phyloP scores from a whole-genome alignment of 2,329 filamentous ascomycete species.

The Decorospora gaudefroyi region DNA sequence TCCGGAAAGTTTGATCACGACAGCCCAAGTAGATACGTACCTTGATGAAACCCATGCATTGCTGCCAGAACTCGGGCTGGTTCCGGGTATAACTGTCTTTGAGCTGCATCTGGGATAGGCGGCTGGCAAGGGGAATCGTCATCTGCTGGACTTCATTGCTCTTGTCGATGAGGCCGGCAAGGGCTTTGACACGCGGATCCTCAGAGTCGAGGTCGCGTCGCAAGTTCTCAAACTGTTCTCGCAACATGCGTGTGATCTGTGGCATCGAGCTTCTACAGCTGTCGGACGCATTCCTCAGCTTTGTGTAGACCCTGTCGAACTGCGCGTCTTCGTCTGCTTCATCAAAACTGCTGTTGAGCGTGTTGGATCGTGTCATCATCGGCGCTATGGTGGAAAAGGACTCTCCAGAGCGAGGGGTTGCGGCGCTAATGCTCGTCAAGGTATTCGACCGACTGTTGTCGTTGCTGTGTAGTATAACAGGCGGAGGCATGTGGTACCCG shows the following conservation, averaged over 20 bases:
- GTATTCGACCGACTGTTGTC: slow-evolving; percentile 60
- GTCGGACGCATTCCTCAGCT: slow-evolving; percentile 73
- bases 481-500: slow-evolving; percentile 42
- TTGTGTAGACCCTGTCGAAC: slow-evolving; percentile 82
- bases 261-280: slow-evolving; percentile 74
- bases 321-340: slow-evolving; percentile 73
- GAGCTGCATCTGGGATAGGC: slow-evolving; percentile 78
- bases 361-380: slow-evolving; percentile 52
- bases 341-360: slow-evolving; percentile 64
- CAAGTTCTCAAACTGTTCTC: slow-evolving; percentile 36
- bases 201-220: slow-evolving; percentile 42
- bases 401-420: slow-evolving; percentile 81
- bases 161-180: slow-evolving; percentile 68
- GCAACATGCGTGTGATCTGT: slow-evolving; percentile 41
- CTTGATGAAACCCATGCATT: slow-evolving; percentile 74
- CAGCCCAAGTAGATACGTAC: slow-evolving; percentile 40
- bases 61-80: slow-evolving; percentile 65
- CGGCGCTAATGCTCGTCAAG: slow-evolving; percentile 53
- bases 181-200: slow-evolving; percentile 41
- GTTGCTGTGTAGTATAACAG: slow-evolving; percentile 52
- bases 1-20: slow-evolving; percentile 12
- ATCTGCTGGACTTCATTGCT: slow-evolving; percentile 72
- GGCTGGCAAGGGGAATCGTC: slow-evolving; percentile 71
- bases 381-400: slow-evolving; percentile 68
- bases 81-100: slow-evolving; percentile 78